phyloP scores from a whole-genome alignment of 805 yeast genomes.

The Vanderwaltozyma tropicalis region DNA sequence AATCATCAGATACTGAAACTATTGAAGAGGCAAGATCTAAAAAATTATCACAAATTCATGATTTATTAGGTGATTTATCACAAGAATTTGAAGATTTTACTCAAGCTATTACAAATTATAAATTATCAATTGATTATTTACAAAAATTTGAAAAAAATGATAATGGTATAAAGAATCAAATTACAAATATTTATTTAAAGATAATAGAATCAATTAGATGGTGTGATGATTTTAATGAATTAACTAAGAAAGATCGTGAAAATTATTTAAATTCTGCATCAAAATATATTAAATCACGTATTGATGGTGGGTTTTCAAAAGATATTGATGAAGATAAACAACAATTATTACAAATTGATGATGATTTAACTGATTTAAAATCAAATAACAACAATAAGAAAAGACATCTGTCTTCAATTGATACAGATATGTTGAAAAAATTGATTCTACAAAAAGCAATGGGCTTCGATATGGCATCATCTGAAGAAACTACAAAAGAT shows the following conservation, averaged over 20 bases:
- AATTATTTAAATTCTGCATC: slow-evolving; percentile 35
- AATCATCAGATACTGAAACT: not conserved
- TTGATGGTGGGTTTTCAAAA: slow-evolving; percentile 20
- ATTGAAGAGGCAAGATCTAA: slow-evolving; percentile 11
- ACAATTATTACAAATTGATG: slow-evolving; percentile 44
- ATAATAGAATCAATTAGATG: slow-evolving; percentile 17
- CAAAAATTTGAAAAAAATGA: slow-evolving; percentile 36
- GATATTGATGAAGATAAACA: slow-evolving; percentile 32
- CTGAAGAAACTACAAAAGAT: slow-evolving; percentile 7
- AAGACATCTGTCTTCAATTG: not conserved
- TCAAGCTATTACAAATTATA: slow-evolving; percentile 66
- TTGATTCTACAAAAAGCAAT: slow-evolving; percentile 30
- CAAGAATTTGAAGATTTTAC: slow-evolving; percentile 80
- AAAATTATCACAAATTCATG: slow-evolving; percentile 64
- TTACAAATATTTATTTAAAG: slow-evolving; percentile 10
- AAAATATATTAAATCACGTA: slow-evolving; percentile 35
- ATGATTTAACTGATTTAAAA: slow-evolving; percentile 44
- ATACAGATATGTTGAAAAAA: slow-evolving; percentile 37
- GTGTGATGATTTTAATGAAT: slow-evolving; percentile 3
- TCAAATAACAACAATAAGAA: slow-evolving; percentile 35
- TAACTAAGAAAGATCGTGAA: slow-evolving; percentile 34
- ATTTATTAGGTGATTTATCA: slow-evolving; percentile 79
- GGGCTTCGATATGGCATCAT: slow-evolving; percentile 5
- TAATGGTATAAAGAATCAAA: slow-evolving; percentile 2
- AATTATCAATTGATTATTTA: slow-evolving; percentile 37